A percentile compares a stretch with the other conserved stretches of the same genome.
phyloP scores from a whole-genome alignment of 73 alveolate species.

The Paramecium biaurelia region DNA sequence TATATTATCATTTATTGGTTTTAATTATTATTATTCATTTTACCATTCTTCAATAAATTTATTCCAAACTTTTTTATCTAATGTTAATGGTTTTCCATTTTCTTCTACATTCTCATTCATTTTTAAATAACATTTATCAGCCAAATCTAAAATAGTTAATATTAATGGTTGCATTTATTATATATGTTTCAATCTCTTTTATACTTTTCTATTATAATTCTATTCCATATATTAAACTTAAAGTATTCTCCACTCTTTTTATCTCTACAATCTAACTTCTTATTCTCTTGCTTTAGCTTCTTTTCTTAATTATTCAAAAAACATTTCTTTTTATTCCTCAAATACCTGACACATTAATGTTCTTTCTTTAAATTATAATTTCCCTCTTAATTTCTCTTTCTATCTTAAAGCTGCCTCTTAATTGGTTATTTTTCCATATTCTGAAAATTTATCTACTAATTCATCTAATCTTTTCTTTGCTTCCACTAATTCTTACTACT shows the following conservation, averaged over 20 bases:
- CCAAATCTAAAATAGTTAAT: not conserved
- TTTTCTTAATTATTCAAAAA: not conserved
- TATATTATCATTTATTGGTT: not conserved
- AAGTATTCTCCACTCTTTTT: constrained; percentile 11
- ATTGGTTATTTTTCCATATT: not conserved
- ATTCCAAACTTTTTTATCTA: constrained; percentile 39
- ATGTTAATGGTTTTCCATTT: not conserved
- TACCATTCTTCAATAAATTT: constrained; percentile 9
- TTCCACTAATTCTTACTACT: constrained; percentile 16
- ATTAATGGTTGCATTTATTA: constrained; percentile 39
- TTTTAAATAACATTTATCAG: constrained; percentile 32
- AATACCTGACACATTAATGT: not conserved
- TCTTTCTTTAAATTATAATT: constrained; percentile 9
- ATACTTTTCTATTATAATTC: not conserved
- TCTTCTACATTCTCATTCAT: not conserved
- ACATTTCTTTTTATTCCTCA: not conserved
- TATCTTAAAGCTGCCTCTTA: not conserved
- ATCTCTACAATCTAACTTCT: not conserved
- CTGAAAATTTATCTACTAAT: not conserved
- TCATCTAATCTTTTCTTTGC: constrained; percentile 22
- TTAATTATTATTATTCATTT: not conserved
- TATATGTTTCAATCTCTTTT: constrained; percentile 1
- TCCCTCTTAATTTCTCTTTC: not conserved
- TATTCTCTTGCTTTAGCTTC: constrained; percentile 41
- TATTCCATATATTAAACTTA: constrained; percentile 28